phyloP scores from a whole-genome alignment of 192 early-diverging fungal genomes.

The Glomus cerebriforme region DNA sequence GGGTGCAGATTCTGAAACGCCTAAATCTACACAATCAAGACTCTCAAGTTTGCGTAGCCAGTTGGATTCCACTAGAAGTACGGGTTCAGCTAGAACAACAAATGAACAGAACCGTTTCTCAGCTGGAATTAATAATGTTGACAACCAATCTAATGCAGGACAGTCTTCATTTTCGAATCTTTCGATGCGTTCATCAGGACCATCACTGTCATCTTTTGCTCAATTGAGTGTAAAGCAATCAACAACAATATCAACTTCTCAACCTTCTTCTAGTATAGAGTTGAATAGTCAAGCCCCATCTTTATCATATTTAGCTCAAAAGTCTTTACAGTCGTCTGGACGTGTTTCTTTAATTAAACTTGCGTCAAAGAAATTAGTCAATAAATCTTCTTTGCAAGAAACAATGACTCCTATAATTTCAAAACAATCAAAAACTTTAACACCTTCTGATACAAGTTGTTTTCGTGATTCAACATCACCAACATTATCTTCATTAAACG shows the following conservation, averaged over 20 bases:
- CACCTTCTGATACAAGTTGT: background rate
- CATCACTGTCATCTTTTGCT: conserved; percentile 24
- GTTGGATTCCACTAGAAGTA: background rate
- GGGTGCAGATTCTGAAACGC: conserved; percentile 18
- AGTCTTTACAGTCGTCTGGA: background rate
- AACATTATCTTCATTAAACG: background rate
- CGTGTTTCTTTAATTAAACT: conserved; percentile 6
- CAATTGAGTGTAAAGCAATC: conserved; percentile 4
- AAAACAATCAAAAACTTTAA: background rate
- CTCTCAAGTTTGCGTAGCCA: background rate
- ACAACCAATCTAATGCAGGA: background rate
- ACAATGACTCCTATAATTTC: background rate
- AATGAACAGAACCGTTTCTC: background rate
- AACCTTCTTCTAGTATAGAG: background rate
- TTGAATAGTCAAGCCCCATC: background rate
- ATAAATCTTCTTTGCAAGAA: background rate
- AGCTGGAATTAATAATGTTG: background rate
- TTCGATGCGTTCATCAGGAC: background rate
- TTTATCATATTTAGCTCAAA: conserved; percentile 15
- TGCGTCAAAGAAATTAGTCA: background rate
- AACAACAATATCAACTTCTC: too few relatives aligned
- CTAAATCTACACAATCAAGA: background rate
- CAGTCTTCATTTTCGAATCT: background rate
- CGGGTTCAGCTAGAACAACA: background rate
- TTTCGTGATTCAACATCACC: too few relatives aligned